Base-by-base conservation (phyloP, 768 basidiomycete genomes). In the Epithele typhae region DNA sequence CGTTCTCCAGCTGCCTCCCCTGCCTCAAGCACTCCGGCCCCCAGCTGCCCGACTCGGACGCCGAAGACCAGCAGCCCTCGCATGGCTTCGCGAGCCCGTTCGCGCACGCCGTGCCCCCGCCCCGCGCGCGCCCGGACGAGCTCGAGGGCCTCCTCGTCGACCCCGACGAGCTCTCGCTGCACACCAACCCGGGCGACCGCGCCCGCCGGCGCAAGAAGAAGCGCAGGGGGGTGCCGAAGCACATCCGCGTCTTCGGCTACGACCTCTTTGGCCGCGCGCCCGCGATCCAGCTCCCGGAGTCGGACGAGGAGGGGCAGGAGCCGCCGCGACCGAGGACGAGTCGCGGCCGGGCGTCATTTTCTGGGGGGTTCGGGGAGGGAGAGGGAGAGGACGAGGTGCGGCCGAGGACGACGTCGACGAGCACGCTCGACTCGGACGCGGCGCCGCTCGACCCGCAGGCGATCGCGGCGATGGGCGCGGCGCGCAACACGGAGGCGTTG, bases 381-480 rank as follows among this genome's bases (percentile, higher is more conserved):
- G 38, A 25, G 5, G 38, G 22, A 23, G 38, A 3, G 25, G 18
- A 23, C 35, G 35, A 7, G 17, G 9, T 9, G 9, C 37, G 57
- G 5, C 19, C 51, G 32, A 34, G 57, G 22, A 54, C 63, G n/a
- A 42, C 61, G 4, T 62, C 64, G 19, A 60, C 65, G 2, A 64
- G 68, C 4, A 82, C 81, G 4, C 73, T 85, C 35, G 86, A 87
- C 62, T 79, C 81, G 0, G 86, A 87, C 51, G 84, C 86, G 3
- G 77, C 84, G 5, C 78, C 78, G 1, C 67, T 88, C 12, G 82
- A 83, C 41, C 62, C 76, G 6, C 70, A 75, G 9, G 67, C 73
- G 15, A 84, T 88, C 45, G 75, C 71, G 41, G 69, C 68, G 23
- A 56, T 82, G 30, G 73, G 79, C 5, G 68, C 71, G 0, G 69